phyloP scores from a whole-genome alignment of 345 rosid species.

The Eucalyptus microcorys region DNA sequence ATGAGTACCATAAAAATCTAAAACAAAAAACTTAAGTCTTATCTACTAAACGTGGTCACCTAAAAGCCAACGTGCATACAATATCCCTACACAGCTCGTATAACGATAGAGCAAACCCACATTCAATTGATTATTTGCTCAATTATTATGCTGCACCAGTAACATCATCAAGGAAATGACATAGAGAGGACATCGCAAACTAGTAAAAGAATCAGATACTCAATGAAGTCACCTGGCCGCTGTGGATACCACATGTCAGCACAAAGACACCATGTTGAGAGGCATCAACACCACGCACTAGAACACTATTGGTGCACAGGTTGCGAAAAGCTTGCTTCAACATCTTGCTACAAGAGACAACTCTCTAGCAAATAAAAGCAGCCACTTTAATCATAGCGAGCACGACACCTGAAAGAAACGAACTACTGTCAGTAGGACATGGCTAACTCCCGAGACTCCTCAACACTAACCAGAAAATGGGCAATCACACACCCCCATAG shows the following conservation, averaged over 20 bases:
- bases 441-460: background rate
- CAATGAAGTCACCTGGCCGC: background rate
- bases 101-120: background rate
- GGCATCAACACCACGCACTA: background rate
- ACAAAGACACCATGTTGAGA: background rate
- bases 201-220: background rate
- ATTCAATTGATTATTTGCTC: background rate
- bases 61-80: background rate
- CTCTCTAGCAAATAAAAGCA: background rate
- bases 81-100: background rate
- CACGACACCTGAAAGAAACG: background rate
- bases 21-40: accelerated
- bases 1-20: background rate
- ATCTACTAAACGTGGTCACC: background rate
- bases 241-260: background rate
- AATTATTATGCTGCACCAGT: accelerated
- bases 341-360: background rate
- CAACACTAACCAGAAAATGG: background rate
- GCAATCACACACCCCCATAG: background rate
- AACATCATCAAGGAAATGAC: background rate
- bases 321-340: background rate
- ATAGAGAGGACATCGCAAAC: background rate
- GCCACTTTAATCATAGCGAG: background rate
- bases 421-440: background rate
- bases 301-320: background rate